These are phyloP conservation scores for Pseudopyricularia javanii DNA, from an alignment of 2,329 filamentous ascomycete genomes.

Conservation along the genomic window DNA sequence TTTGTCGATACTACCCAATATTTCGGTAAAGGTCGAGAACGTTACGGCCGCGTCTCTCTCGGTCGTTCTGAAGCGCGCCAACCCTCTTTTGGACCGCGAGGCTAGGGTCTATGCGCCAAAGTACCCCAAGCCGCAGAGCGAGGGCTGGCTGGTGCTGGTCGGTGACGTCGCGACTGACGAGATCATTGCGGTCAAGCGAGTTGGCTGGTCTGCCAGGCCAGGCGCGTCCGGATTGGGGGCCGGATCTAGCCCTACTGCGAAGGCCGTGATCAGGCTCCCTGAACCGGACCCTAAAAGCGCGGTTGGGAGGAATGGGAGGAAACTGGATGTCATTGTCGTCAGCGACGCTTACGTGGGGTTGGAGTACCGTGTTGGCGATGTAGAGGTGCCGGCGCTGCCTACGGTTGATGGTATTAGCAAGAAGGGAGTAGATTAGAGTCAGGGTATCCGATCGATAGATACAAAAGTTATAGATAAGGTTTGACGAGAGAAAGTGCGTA, in stretches of 20 bases:
- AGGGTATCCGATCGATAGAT: too few relatives aligned
- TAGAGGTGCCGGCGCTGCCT: slow-evolving; percentile 39
- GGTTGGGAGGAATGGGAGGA: slow-evolving; percentile 22
- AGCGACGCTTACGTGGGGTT: slow-evolving; percentile 85
- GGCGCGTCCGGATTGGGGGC: slow-evolving; percentile 16
- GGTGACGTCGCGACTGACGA: slow-evolving; percentile 58
- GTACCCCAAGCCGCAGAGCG: slow-evolving; percentile 89
- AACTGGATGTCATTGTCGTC: slow-evolving; percentile 61
- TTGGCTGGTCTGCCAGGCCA: slow-evolving; percentile 48
- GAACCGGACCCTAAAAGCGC: slow-evolving; percentile 17
- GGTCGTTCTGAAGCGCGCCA: slow-evolving; percentile 53
- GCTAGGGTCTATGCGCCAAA: slow-evolving; percentile 72
- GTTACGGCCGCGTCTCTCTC: slow-evolving; percentile 50
- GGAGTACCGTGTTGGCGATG: slow-evolving; percentile 34
- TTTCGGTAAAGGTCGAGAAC: slow-evolving; percentile 49
- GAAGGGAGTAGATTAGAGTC: background rate
- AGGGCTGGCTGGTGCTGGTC: slow-evolving; percentile 82
- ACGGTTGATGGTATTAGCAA: slow-evolving; percentile 22
- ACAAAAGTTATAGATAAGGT: too few relatives aligned
- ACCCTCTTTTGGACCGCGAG: slow-evolving; percentile 51
- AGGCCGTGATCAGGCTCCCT: slow-evolving; percentile 49
- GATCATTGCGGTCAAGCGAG: slow-evolving; percentile 73
- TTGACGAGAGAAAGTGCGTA: too few relatives aligned
- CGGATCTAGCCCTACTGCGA: slow-evolving; percentile 37
- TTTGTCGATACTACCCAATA: slow-evolving; percentile 53